phyloP scores from a whole-genome alignment of 768 basidiomycete species.

The Leccinum longicurvipes region DNA sequence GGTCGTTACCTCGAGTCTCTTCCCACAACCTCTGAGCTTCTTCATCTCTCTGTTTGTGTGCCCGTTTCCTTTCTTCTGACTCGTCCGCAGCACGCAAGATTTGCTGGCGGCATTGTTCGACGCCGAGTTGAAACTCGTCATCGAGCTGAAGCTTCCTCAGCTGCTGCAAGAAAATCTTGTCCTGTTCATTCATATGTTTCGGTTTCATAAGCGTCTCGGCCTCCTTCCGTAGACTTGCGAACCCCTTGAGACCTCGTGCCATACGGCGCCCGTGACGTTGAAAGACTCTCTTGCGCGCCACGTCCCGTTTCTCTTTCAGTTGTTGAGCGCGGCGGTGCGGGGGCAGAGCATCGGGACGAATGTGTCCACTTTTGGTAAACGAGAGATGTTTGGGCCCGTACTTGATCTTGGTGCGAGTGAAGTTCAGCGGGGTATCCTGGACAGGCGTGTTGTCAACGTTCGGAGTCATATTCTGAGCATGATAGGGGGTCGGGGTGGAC shows the following conservation, averaged over 20 bases:
- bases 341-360: not conserved
- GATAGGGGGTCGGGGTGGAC: not conserved
- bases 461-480: not conserved
- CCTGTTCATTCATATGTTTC: slow-evolving; percentile 14
- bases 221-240: slow-evolving; percentile 8
- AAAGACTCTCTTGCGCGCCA: not conserved
- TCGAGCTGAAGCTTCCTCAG: slow-evolving; percentile 16
- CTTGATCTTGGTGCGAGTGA: slow-evolving; percentile 10
- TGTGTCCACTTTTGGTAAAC: not conserved
- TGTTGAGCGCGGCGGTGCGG: slow-evolving; percentile 3
- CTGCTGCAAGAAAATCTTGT: slow-evolving; percentile 27
- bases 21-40: slow-evolving; percentile 16
- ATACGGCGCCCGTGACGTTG: slow-evolving; percentile 4
- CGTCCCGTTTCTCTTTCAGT: slow-evolving; percentile 10
- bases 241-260: not conserved
- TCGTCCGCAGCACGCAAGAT: slow-evolving; percentile 22
- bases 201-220: slow-evolving; percentile 20
- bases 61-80: slow-evolving; percentile 10
- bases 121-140: slow-evolving; percentile 4
- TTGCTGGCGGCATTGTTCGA: slow-evolving; percentile 22
- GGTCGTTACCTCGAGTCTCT: slow-evolving; percentile 13
- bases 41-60: slow-evolving; percentile 18
- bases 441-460: not conserved
- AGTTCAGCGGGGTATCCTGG: not conserved
- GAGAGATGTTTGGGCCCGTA: slow-evolving; percentile 19